Evolutionary conservation across 345 rosid species (phyloP).

Genomic region (Geranium rotundifolium): DNA sequence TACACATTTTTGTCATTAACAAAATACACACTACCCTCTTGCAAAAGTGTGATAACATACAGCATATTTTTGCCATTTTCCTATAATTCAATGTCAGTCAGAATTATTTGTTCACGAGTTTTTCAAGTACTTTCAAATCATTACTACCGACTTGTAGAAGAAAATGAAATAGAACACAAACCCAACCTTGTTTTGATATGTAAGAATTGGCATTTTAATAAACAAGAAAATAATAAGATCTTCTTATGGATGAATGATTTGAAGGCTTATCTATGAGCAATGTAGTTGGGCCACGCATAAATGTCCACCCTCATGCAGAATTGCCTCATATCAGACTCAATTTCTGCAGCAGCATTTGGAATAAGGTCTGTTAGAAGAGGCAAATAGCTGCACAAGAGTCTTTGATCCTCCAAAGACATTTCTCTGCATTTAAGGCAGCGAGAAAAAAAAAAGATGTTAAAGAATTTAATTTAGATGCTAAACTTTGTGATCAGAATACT

Average conservation of each 20-base stretch:
- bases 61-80: too few relatives aligned
- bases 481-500: conserved; percentile 20
- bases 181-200: conserved; percentile 28
- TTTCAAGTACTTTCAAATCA: background rate
- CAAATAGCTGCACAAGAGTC: conserved; percentile 49
- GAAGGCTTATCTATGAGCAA: too few relatives aligned
- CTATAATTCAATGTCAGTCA: too few relatives aligned
- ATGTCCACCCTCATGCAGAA: too few relatives aligned
- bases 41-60: too few relatives aligned
- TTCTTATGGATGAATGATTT: too few relatives aligned
- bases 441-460: background rate
- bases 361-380: conserved; percentile 65
- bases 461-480: conserved; percentile 4
- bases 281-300: too few relatives aligned
- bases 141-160: background rate
- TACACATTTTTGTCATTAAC: too few relatives aligned
- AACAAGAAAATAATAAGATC: too few relatives aligned
- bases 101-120: background rate
- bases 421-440: conserved; percentile 26
- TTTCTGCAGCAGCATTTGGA: conserved; percentile 68
- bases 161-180: conserved; percentile 2
- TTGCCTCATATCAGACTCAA: conserved; percentile 59
- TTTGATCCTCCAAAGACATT: conserved; percentile 58
- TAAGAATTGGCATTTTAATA: too few relatives aligned
- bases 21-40: too few relatives aligned